Percentiles rank a stretch among this genome's conserved stretches.
Evolutionary conservation across 306 rosid species (phyloP).

Genomic region (Fragaria vesca): DNA sequence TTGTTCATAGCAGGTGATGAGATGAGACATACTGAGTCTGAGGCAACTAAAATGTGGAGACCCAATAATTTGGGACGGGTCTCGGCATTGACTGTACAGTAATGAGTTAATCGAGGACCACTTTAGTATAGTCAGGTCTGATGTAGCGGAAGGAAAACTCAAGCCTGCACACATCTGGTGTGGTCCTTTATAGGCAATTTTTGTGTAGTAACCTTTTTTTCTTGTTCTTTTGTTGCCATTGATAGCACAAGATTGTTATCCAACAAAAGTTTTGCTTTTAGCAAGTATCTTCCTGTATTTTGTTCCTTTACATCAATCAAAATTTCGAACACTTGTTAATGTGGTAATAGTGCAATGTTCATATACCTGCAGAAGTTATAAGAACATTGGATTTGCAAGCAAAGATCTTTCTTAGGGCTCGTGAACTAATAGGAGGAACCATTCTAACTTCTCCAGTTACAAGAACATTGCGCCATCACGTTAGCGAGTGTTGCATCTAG

Average conservation of each 20-base stretch:
- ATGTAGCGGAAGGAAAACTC: conserved; percentile 1
- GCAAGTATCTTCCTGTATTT: background rate
- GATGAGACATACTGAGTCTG: background rate
- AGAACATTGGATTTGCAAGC: too few species aligned
- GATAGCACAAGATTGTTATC: background rate
- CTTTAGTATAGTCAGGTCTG: conserved; percentile 21
- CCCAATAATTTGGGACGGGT: conserved; percentile 41
- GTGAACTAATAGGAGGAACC: too few species aligned
- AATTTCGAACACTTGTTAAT: too few species aligned
- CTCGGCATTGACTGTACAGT: conserved; percentile 49
- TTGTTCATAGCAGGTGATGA: conserved; percentile 15
- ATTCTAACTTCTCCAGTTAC: too few species aligned
- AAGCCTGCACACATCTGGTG: background rate
- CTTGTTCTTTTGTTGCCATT: background rate
- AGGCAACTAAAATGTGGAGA: conserved; percentile 23
- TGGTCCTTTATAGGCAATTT: background rate
- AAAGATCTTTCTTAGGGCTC: too few species aligned
- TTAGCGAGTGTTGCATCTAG: too few species aligned
- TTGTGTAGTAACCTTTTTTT: background rate
- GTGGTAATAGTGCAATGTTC: too few species aligned
- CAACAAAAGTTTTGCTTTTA: background rate
- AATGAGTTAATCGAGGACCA: conserved; percentile 37
- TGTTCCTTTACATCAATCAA: too few species aligned
- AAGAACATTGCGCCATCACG: too few species aligned
- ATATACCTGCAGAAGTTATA: too few species aligned